Conservation (phyloP, 2,329 filamentous ascomycete genomes). For the Diplodia mutila region DNA sequence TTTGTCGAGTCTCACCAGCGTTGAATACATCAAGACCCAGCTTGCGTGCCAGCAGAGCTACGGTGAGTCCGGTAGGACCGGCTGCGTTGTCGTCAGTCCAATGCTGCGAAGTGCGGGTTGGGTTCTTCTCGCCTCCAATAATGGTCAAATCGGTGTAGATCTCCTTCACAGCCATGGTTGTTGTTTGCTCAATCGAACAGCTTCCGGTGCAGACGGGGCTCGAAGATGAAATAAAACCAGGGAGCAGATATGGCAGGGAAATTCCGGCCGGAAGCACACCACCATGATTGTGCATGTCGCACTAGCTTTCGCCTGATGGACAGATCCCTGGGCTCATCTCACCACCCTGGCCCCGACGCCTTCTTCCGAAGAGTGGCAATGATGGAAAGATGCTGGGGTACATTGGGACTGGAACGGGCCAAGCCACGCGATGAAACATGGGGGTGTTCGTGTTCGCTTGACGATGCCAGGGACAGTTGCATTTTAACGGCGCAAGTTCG, state of each 20-base stretch:
- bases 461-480: not conserved
- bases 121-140: slow-evolving; percentile 28
- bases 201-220: not conserved
- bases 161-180: slow-evolving; percentile 20
- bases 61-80: slow-evolving; percentile 53
- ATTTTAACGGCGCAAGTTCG: too few species aligned
- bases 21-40: slow-evolving; percentile 49
- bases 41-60: slow-evolving; percentile 49
- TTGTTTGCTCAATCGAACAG: not conserved
- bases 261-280: not conserved
- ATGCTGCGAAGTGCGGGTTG: not conserved
- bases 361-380: not conserved
- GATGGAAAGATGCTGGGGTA: not conserved
- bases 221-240: not conserved
- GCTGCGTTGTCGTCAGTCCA: slow-evolving; percentile 34
- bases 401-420: not conserved
- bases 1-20: slow-evolving; percentile 28
- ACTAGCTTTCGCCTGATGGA: not conserved
- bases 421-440: slow-evolving; percentile 3
- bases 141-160: slow-evolving; percentile 26
- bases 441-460: slow-evolving; percentile 15
- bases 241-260: not conserved
- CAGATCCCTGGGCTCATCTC: not conserved
- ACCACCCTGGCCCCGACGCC: not conserved
- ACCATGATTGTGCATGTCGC: not conserved